These are phyloP conservation scores for Exophiala viscosa DNA, from an alignment of 2,329 filamentous ascomycete genomes.

Conservation along the genomic window DNA sequence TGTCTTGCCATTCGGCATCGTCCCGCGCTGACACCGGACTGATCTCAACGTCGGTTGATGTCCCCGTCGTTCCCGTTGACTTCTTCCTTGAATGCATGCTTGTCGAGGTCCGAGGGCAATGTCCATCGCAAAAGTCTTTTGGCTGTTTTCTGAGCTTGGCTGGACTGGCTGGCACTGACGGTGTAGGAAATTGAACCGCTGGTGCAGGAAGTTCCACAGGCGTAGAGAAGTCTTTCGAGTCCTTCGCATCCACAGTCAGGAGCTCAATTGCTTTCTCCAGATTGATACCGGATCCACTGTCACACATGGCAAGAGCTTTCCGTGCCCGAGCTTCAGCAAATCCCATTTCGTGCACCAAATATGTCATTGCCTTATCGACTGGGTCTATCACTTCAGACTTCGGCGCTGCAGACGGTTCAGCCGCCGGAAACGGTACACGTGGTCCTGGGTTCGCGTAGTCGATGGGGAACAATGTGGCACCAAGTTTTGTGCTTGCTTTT, in stretches of 20 bases:
- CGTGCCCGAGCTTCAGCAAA: constrained; percentile 55
- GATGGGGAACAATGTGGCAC: constrained; percentile 27
- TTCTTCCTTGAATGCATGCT: constrained; percentile 9
- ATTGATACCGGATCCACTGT: constrained; percentile 57
- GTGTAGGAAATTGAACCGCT: constrained; percentile 17
- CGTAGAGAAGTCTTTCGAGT: constrained; percentile 29
- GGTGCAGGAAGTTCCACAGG: constrained; percentile 26
- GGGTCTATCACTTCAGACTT: constrained; percentile 45
- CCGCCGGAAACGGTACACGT: constrained; percentile 18
- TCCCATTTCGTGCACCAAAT: constrained; percentile 56
- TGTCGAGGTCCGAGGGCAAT: constrained; percentile 17
- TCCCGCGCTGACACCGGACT: constrained; percentile 19
- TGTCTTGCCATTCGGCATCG: constrained; percentile 17
- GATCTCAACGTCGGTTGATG: constrained; percentile 13
- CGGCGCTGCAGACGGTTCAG: constrained; percentile 5
- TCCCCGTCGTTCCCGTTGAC: constrained; percentile 18
- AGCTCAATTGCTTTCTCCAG: constrained; percentile 56
- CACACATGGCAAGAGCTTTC: constrained; percentile 56
- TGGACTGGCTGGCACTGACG: constrained; percentile 7
- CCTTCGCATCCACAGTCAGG: constrained; percentile 41
- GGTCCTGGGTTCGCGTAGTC: constrained; percentile 20
- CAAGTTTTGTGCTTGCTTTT: constrained; percentile 25
- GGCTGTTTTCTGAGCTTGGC: constrained; percentile 6
- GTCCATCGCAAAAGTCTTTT: constrained; percentile 22
- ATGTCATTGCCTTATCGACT: constrained; percentile 54